phyloP scores from a whole-genome alignment of 768 basidiomycete species.

The Podaxis mareebaensis region DNA sequence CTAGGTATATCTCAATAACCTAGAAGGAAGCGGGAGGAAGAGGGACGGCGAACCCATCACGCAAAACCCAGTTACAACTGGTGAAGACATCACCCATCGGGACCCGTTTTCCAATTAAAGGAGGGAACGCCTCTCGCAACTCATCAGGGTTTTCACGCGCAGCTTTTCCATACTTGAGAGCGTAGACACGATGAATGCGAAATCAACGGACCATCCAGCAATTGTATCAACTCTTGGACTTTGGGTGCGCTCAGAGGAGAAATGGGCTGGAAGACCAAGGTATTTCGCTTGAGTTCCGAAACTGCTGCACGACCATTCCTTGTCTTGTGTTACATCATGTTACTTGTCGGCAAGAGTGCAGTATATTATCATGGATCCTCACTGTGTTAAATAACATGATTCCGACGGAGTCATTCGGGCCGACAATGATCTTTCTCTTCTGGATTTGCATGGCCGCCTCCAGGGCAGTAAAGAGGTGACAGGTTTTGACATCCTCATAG shows the following conservation, averaged over 20 bases:
- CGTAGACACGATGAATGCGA: not conserved
- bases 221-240: conserved; percentile 74
- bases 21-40: not conserved
- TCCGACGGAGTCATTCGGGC: conserved; percentile 88
- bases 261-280: conserved; percentile 76
- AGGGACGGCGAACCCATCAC: conserved; percentile 67
- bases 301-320: conserved; percentile 39
- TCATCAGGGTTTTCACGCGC: conserved; percentile 62
- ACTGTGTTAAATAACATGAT: conserved; percentile 94
- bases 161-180: conserved; percentile 32
- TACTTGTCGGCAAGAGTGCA: not conserved
- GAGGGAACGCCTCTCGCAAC: conserved; percentile 64
- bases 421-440: conserved; percentile 86
- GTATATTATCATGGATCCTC: conserved; percentile 28
- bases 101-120: conserved; percentile 54
- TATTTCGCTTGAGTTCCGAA: conserved; percentile 68
- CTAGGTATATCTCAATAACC: conserved; percentile 35
- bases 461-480: conserved; percentile 76
- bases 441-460: conserved; percentile 84
- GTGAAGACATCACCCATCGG: conserved; percentile 90
- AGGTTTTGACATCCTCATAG: conserved; percentile 68
- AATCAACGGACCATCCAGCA: conserved; percentile 67
- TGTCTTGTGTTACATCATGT: conserved; percentile 32
- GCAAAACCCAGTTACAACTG: conserved; percentile 86
- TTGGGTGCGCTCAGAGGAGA: conserved; percentile 75